These are phyloP conservation scores for Eremothecium cymbalariae DNA, from an alignment of 1,139 yeast species.

Conservation along the genomic window DNA sequence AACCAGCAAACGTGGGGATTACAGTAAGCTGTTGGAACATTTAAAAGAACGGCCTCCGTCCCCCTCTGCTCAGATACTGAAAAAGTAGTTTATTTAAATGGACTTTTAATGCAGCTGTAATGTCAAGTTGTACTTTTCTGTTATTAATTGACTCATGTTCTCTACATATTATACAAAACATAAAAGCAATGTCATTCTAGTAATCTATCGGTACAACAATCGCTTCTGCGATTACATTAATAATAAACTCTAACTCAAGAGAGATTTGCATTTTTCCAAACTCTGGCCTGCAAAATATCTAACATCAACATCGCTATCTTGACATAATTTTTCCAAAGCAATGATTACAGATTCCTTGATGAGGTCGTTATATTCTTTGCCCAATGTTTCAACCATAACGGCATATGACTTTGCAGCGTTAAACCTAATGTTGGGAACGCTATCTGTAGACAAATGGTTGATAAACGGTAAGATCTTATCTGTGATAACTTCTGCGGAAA, in stretches of 20 bases:
- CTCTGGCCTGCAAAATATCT: conserved; percentile 72
- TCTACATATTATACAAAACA: conserved; percentile 6
- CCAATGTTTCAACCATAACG: conserved; percentile 47
- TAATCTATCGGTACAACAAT: neutral
- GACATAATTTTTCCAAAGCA: conserved; percentile 52
- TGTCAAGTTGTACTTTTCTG: too few species aligned
- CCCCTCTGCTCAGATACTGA: neutral
- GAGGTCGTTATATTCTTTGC: conserved; percentile 34
- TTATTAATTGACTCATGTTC: conserved; percentile 3
- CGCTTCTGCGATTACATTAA: conserved; percentile 4
- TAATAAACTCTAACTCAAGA: conserved; percentile 7
- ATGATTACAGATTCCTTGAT: conserved; percentile 54
- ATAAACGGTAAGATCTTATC: conserved; percentile 73
- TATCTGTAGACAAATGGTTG: conserved; percentile 60
- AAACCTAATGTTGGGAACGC: conserved; percentile 90
- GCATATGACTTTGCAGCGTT: conserved; percentile 84
- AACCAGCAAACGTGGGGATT: conserved; percentile 10
- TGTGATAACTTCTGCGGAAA: conserved; percentile 48
- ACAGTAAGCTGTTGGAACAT: conserved; percentile 9
- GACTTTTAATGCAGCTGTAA: neutral
- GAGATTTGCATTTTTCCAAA: conserved; percentile 31
- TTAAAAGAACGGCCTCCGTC: conserved; percentile 3
- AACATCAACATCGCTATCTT: conserved; percentile 83
- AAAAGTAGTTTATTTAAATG: neutral
- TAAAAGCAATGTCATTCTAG: conserved; percentile 3